These are phyloP conservation scores for Irpex rosettiformis DNA, from an alignment of 1,284 basidiomycete genomes.

Conservation along the genomic window DNA sequence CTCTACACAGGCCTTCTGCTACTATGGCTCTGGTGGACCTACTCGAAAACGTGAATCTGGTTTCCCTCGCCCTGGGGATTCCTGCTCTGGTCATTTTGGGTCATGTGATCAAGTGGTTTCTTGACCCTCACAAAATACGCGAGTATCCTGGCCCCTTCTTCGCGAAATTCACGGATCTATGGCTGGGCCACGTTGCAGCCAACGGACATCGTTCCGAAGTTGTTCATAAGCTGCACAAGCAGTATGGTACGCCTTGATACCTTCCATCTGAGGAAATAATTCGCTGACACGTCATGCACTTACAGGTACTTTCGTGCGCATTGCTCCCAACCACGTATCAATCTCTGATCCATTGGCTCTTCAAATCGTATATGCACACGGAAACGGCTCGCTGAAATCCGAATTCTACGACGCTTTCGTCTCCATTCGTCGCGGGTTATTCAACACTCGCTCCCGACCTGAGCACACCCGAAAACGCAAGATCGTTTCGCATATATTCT, in stretches of 20 bases:
- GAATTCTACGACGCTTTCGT: slow-evolving; percentile 74
- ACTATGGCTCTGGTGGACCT: slow-evolving; percentile 14
- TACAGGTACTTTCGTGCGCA: slow-evolving; percentile 75
- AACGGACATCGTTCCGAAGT: slow-evolving; percentile 73
- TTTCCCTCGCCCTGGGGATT: slow-evolving; percentile 20
- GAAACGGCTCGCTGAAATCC: slow-evolving; percentile 75
- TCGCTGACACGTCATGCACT: slow-evolving; percentile 4
- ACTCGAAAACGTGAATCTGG: slow-evolving; percentile 14
- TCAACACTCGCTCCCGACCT: slow-evolving; percentile 80
- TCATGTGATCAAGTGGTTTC: slow-evolving; percentile 56
- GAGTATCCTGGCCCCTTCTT: slow-evolving; percentile 71
- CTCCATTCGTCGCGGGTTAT: slow-evolving; percentile 70
- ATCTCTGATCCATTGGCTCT: slow-evolving; percentile 80
- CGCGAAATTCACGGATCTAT: slow-evolving; percentile 75
- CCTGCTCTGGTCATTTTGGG: slow-evolving; percentile 36
- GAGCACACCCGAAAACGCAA: slow-evolving; percentile 90
- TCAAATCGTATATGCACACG: slow-evolving; percentile 73
- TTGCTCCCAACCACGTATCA: slow-evolving; percentile 86
- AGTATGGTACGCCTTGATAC: slow-evolving; percentile 53
- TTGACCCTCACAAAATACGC: slow-evolving; percentile 58
- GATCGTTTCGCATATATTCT: slow-evolving; percentile 86
- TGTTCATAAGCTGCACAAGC: slow-evolving; percentile 75
- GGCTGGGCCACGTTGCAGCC: slow-evolving; percentile 68
- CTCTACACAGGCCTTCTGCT: neutral
- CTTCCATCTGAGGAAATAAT: neutral